Evolutionary conservation across 257 asterid genomes (phyloP).

Genomic region (Rehmannia glutinosa): DNA sequence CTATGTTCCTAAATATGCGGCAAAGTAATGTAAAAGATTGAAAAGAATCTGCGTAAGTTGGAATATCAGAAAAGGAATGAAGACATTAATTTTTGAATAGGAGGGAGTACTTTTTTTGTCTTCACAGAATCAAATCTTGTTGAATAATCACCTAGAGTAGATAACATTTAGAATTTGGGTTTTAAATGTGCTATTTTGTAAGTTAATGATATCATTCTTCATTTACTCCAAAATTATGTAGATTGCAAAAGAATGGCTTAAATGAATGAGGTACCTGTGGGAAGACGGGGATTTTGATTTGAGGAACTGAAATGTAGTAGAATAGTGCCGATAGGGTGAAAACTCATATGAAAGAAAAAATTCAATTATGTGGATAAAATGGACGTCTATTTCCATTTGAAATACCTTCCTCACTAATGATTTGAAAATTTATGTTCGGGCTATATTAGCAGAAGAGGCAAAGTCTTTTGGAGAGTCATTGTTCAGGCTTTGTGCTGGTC

Average conservation of each 20-base stretch:
- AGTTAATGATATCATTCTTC: background rate
- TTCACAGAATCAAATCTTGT: background rate
- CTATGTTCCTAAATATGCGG: background rate
- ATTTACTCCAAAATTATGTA: constrained; percentile 4
- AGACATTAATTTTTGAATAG: background rate
- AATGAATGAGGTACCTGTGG: background rate
- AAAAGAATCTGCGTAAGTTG: background rate
- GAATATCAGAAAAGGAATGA: background rate
- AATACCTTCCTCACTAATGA: background rate
- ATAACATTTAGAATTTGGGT: background rate
- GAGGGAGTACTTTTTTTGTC: background rate
- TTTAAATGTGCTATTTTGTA: background rate
- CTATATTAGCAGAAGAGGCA: too few relatives aligned
- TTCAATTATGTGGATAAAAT: background rate
- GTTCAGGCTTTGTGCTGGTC: too few relatives aligned
- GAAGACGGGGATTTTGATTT: background rate
- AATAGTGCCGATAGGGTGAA: background rate
- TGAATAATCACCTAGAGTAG: background rate
- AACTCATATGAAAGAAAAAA: background rate
- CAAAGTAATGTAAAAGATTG: background rate
- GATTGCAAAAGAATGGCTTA: background rate
- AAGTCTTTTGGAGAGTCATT: too few relatives aligned
- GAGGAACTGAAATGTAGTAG: background rate
- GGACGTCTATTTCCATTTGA: background rate
- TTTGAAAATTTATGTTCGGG: background rate